Conservation (phyloP, 495 filamentous ascomycete genomes). For the Penicillium desertorum region DNA sequence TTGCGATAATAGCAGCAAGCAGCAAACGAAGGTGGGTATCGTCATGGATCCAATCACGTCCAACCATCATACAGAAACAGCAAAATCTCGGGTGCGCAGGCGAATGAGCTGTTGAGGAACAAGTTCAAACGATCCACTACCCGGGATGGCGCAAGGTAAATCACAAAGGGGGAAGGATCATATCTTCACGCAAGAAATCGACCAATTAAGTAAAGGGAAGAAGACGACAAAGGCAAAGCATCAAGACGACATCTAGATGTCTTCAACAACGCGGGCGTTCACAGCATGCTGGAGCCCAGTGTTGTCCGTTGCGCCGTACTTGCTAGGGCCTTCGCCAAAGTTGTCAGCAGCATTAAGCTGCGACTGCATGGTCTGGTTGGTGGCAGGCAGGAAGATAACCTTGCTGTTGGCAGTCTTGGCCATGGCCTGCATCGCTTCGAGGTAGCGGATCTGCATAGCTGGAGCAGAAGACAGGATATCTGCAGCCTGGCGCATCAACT, state of each 20-base stretch:
- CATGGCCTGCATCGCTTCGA: constrained; percentile 99
- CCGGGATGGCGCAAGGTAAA: constrained; percentile 20
- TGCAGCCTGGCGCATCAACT: constrained; percentile 96
- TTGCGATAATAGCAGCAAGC: constrained; percentile 10
- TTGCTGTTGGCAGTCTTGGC: constrained; percentile 94
- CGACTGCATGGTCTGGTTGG: constrained; percentile 48
- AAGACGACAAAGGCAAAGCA: not conserved
- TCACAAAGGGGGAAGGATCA: constrained; percentile 21
- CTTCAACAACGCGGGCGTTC: constrained; percentile 81
- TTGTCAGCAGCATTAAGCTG: constrained; percentile 53
- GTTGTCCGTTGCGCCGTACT: constrained; percentile 43
- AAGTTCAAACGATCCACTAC: not conserved
- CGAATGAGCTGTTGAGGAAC: not conserved
- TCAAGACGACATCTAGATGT: constrained; percentile 57
- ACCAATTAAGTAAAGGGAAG: not conserved
- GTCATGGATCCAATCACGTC: constrained; percentile 27
- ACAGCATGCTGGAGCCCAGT: constrained; percentile 79
- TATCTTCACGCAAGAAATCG: constrained; percentile 18
- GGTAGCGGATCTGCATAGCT: constrained; percentile 97
- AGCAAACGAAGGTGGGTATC: constrained; percentile 44
- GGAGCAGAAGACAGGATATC: constrained; percentile 92
- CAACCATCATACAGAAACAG: constrained; percentile 22
- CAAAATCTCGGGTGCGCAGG: not conserved
- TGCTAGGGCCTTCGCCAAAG: constrained; percentile 59
- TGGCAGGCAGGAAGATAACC: constrained; percentile 89